Evolutionary conservation across 768 basidiomycete species (phyloP), one percentile per base, ranked within the genome.

Genomic region (Termitomyces sp.): DNA sequence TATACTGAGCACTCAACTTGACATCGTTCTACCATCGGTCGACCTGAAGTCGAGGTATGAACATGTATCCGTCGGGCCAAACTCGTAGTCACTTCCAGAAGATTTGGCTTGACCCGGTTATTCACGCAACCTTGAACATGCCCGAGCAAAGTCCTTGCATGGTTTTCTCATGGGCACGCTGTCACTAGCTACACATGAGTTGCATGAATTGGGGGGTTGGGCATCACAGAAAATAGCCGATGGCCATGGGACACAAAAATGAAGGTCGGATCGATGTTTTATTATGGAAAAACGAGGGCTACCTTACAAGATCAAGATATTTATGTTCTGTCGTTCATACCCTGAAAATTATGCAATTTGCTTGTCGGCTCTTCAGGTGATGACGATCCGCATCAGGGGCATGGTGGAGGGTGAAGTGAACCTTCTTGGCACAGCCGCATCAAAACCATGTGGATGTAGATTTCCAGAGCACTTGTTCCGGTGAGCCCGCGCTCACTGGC

Each of bases 371-470:
- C 8, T 34, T 46, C 7, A 46, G 19, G 35, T 10, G 4, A 34
- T 10, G 32, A 48, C 24, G 28, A 17, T 35, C 3, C 17, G 17
- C 24, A 44, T 42, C 28, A 42, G 51, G 45, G 17, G 19, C 34
- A 56, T 51, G 53, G n/a, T 37, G 14, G 35, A 37, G 3, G 35
- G 43, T 55, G 48, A 14, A 21, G 43, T 55, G 48, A 14, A 21
- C 22, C 34, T 40, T 19, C 30, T 30, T 17, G 48, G 43, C 54
- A 50, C 54, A 55, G 48, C 54, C 48, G 48, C 54, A 55, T 55
- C 54, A 55, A 45, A 55, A 21, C 26, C 19, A 45, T 19, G 37
- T 45, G 45, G 12, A 45, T 12, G 37, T 45, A 37, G 34, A 37
- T 34, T 37, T 50, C 17, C 53, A 54, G 34, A 35, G 45, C 45